These are phyloP conservation scores for Cytospora schulzeri DNA, from an alignment of 2,329 filamentous ascomycete species.

Conservation along the genomic window DNA sequence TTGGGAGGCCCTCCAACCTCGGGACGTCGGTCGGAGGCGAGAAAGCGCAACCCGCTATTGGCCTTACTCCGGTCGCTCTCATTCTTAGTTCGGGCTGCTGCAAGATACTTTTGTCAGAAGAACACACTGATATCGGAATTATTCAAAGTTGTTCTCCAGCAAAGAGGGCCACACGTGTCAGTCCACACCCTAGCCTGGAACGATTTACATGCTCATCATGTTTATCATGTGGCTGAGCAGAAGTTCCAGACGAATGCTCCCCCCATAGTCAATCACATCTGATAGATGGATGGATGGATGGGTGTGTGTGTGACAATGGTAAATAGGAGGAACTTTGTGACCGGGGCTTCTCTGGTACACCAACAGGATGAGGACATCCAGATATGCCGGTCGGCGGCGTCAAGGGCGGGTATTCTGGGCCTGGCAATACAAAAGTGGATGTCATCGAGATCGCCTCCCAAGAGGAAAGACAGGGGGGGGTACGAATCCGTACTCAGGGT, in stretches of 20 bases:
- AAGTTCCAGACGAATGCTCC: background rate
- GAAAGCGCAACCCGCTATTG: no score
- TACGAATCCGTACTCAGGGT: background rate
- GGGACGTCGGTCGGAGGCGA: background rate
- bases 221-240: background rate
- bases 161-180: background rate
- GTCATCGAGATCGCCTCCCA: background rate
- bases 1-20: background rate
- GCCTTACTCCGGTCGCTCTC: no score
- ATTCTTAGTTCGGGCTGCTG: no score
- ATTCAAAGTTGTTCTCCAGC: no score
- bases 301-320: no score
- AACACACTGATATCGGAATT: no score
- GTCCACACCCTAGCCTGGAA: background rate
- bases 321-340: background rate
- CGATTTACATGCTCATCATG: background rate
- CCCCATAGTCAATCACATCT: no score
- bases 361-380: background rate
- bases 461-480: background rate
- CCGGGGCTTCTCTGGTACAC: background rate
- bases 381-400: background rate
- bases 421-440: background rate
- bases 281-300: background rate
- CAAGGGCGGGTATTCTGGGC: slow-evolving; percentile 1
- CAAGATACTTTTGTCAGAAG: no score